These are phyloP conservation scores for Metschnikowia cubensis DNA, from an alignment of 805 yeast species.

Conservation along the genomic window DNA sequence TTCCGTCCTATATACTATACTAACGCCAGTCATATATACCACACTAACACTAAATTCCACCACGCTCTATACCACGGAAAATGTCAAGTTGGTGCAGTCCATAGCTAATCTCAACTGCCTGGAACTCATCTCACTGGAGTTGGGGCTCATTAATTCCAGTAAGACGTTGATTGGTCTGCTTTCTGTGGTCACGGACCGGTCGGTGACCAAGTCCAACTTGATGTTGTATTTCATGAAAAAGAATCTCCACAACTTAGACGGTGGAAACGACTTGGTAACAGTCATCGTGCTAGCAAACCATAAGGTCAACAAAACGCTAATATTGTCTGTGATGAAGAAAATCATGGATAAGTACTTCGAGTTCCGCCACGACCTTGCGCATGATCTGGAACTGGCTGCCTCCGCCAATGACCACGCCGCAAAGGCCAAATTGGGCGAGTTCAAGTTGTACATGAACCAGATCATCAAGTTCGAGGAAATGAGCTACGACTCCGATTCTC, in stretches of 20 bases:
- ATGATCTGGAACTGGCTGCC: not conserved
- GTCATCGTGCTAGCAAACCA: slow-evolving; percentile 47
- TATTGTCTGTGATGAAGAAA: slow-evolving; percentile 46
- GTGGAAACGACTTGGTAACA: slow-evolving; percentile 48
- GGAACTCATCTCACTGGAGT: slow-evolving; percentile 51
- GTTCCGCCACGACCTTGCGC: slow-evolving; percentile 31
- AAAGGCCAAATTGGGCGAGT: slow-evolving; percentile 41
- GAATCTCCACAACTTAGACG: slow-evolving; percentile 35
- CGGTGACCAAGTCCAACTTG: slow-evolving; percentile 27
- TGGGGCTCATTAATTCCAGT: slow-evolving; percentile 51
- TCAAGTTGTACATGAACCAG: slow-evolving; percentile 53
- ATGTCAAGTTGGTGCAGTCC: slow-evolving; percentile 38
- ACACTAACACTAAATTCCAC: slow-evolving; percentile 54
- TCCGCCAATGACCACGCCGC: slow-evolving; percentile 9
- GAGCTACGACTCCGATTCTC: slow-evolving; percentile 36
- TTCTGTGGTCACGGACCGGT: slow-evolving; percentile 24
- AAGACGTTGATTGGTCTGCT: slow-evolving; percentile 39
- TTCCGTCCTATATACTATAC: not conserved
- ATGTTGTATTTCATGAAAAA: slow-evolving; percentile 49
- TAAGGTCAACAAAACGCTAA: slow-evolving; percentile 42
- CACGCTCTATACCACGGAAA: slow-evolving; percentile 56
- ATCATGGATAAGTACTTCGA: slow-evolving; percentile 48
- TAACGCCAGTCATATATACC: slow-evolving; percentile 39
- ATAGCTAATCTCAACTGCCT: slow-evolving; percentile 46
- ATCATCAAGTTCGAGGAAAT: slow-evolving; percentile 52